phyloP scores from a whole-genome alignment of 208 protist genomes.

The Trypanosoma cruzi region DNA sequence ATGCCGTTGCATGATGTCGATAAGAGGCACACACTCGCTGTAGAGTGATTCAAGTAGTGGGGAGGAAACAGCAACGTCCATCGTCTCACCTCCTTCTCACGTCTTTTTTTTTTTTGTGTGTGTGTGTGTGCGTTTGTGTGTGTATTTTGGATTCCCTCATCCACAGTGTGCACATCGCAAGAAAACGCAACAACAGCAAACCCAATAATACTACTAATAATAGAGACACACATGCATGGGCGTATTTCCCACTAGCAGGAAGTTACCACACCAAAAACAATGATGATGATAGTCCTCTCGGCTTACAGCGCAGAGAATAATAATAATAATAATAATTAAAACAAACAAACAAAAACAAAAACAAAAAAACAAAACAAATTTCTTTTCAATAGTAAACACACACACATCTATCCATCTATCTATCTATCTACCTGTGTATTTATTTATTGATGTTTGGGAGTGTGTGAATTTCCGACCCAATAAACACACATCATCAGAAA shows the following conservation, averaged over 20 bases:
- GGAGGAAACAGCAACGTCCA: slow-evolving; percentile 14
- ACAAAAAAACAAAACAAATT: no score
- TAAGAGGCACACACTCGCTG: slow-evolving; percentile 12
- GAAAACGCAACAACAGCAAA: background rate
- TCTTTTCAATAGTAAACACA: background rate
- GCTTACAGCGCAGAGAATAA: background rate
- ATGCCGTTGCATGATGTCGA: background rate
- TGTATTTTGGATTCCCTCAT: no score
- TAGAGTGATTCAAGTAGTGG: slow-evolving; percentile 10
- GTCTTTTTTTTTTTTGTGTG: slow-evolving; percentile 6
- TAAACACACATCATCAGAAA: background rate
- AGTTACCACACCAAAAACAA: background rate
- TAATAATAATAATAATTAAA: no score
- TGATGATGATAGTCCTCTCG: background rate
- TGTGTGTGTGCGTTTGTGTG: no score
- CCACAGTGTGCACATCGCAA: background rate
- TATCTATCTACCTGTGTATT: background rate
- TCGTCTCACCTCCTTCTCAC: background rate
- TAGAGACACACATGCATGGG: background rate
- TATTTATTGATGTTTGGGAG: background rate
- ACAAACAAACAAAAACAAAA: no score
- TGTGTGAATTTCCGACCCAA: background rate
- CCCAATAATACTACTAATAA: no score
- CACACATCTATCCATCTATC: background rate
- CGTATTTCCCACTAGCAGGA: background rate